Conservation (phyloP, 2,329 filamentous ascomycete species). For the Apiospora kogelbergensis region DNA sequence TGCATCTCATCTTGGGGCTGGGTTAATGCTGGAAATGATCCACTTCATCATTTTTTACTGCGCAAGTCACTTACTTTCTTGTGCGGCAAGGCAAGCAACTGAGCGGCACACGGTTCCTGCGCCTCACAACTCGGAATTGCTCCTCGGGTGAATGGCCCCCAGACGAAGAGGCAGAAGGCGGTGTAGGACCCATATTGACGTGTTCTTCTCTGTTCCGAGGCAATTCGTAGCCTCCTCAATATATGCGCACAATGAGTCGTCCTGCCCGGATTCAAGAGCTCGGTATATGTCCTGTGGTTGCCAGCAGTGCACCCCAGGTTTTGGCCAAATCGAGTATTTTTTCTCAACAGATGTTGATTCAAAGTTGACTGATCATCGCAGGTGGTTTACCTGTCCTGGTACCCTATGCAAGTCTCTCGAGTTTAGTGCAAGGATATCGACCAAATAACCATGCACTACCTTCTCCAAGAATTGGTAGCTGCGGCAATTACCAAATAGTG, state of each 20-base stretch:
- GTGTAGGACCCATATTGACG: slow-evolving; percentile 68
- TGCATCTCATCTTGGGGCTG: neutral
- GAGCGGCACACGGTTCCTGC: slow-evolving; percentile 86
- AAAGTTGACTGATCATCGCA: neutral
- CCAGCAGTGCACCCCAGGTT: neutral
- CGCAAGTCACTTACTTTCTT: slow-evolving; percentile 68
- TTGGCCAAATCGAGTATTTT: neutral
- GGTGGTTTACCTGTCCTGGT: neutral
- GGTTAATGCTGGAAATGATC: neutral
- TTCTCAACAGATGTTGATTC: neutral
- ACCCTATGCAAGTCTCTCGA: neutral
- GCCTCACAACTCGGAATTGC: slow-evolving; percentile 84
- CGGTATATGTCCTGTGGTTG: neutral
- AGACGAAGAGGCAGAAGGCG: slow-evolving; percentile 76
- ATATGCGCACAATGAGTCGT: neutral
- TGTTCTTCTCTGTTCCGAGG: neutral
- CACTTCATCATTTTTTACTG: neutral
- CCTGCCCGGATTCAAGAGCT: neutral
- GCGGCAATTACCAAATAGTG: neutral
- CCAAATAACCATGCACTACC: neutral
- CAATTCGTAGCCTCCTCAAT: neutral
- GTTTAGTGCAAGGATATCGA: neutral
- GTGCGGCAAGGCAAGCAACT: slow-evolving; percentile 91
- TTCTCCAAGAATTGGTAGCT: neutral
- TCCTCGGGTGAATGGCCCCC: slow-evolving; percentile 79